Base-by-base conservation (phyloP, 2,329 filamentous ascomycete genomes). In the Fusarium vanettenii region DNA sequence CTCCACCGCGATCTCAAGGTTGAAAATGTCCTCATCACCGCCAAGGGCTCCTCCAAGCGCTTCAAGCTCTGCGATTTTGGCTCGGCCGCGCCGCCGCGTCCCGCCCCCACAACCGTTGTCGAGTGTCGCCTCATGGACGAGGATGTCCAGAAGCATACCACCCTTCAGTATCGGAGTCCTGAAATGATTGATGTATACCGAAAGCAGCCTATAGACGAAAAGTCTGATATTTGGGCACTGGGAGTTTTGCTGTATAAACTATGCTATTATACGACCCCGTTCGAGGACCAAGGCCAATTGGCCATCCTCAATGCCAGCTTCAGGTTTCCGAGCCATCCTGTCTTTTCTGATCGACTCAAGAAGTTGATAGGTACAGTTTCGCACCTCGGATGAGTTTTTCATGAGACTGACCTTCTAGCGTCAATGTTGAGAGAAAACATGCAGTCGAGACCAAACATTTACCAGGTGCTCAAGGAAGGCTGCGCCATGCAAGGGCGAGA, bases 21-120 rank as follows among this genome's bases (percentile, higher is more conserved):
- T 73, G 97, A 99, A 85, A 99, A 99, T 81, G 95, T 99, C 50
- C 89, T 99, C 66, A 99, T 99, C 74, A 93, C 92, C 56, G 86
- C 89, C 48, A 88, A 89, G 57, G 90, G 89, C 13, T 87, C 88
- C n/a, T 89, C 89, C 45, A 91, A 90, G 77, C 89, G 92, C 75
- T 99, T 98, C 88, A 99, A 99, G 86, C 89, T 99, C 41, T 99
- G 97, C 86, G 97, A 99, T 86, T 99, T 99, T 87, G 97, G 97
- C 37, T 98, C 95, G 6, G 92, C 97, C 6, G 95, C 97, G 4
- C 87, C 92, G 31, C 95, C 97, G 39, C 90, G 93, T 72, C 92
- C 95, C 14, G 95, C 97, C 48, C 95, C 97, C 14, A 94, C 92
- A 18, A 96, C 94, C 6, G 93, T 95, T 8, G 92, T 92, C 43